Base-by-base conservation (phyloP, 257 asterid genomes). In the Solanum stenotomum region DNA sequence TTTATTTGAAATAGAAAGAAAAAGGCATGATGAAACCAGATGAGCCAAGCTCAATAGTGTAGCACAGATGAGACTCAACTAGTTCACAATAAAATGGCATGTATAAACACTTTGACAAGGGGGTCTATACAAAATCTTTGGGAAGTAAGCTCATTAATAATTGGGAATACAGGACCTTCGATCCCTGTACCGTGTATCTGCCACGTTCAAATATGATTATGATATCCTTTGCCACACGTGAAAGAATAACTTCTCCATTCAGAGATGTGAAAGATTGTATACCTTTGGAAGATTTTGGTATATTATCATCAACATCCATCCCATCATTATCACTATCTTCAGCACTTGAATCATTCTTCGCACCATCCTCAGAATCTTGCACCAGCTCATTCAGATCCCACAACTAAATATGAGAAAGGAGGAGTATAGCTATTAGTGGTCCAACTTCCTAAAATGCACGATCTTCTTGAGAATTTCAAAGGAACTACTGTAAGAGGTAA, bases 331-430 rank as follows among this genome's bases (percentile, higher is more conserved):
- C 96, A 78, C 94, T 90, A 87, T 93, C 96, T 15, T 92, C 93
- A 27, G 4, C 91, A 87, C 90, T 92, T 56, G 95, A 82, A 68
- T 71, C 91, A 90, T 86, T 91, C 61, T 89, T 90, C 63, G 37
- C 35, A 42, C 78, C 83, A 86, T 87, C 89, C 90, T 87, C 93
- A 90, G 96, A 89, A 44, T 89, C 94, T 95, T 93, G 95, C 87
- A 96, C 87, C 93, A 95, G 87, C 49, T 93, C 95, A 37, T 96
- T 96, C 88, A 96, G 89, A 92, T 96, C 94, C 98, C 98, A 95
- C 42, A 96, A 88, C 98, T 95, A 88, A 84, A 8, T 84, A 40
- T 23, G 25, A 34, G 59, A 35, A 67, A 37, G 65, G 72, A 65
- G 78, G 18, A 74, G 78, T 42, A 68, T 22, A 77, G 11, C 71